These are phyloP conservation scores for Stagonosporopsis chrysanthemi DNA, from an alignment of 2,329 filamentous ascomycete species.

Conservation along the genomic window DNA sequence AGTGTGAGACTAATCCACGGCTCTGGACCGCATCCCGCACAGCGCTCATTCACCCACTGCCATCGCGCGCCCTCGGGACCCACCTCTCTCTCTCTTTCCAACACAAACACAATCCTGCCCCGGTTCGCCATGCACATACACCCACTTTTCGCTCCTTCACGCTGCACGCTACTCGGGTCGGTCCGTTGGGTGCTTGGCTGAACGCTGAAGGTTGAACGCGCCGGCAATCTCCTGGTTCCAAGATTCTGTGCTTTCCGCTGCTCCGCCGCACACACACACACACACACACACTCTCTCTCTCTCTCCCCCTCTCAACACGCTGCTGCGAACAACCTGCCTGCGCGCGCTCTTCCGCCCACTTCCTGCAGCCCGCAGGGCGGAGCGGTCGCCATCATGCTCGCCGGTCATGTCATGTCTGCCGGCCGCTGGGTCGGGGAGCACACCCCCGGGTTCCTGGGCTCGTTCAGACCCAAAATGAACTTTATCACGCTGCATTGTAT, in stretches of 20 bases:
- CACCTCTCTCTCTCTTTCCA: slow-evolving; percentile 1
- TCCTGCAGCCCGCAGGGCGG: slow-evolving; percentile 7
- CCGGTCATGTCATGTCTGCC: slow-evolving; percentile 37
- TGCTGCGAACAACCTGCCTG: background rate
- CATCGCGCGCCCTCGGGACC: slow-evolving; percentile 1
- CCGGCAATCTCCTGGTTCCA: slow-evolving; percentile 6
- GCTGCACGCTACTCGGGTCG: slow-evolving; percentile 22
- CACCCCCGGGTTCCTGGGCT: slow-evolving; percentile 31
- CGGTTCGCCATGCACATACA: slow-evolving; percentile 8
- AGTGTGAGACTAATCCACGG: slow-evolving; percentile 2
- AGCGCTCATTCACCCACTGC: slow-evolving; percentile 10
- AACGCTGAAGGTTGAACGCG: background rate
- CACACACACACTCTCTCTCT: background rate
- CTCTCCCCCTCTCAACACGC: background rate
- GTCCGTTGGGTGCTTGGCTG: slow-evolving; percentile 18
- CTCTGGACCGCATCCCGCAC: slow-evolving; percentile 1
- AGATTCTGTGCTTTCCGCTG: background rate
- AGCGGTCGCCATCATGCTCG: slow-evolving; percentile 36
- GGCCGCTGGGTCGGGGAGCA: slow-evolving; percentile 40
- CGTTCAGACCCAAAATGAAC: slow-evolving; percentile 70
- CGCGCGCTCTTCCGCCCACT: slow-evolving; percentile 1
- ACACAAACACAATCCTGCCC: background rate
- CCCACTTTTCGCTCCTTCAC: slow-evolving; percentile 4
- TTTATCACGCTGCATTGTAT: slow-evolving; percentile 83
- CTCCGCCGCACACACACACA: too few relatives aligned